Evolutionary conservation across 1,284 basidiomycete species (phyloP), one percentile per base, ranked within the genome.

Genomic region (Ganoderma lingzhi): DNA sequence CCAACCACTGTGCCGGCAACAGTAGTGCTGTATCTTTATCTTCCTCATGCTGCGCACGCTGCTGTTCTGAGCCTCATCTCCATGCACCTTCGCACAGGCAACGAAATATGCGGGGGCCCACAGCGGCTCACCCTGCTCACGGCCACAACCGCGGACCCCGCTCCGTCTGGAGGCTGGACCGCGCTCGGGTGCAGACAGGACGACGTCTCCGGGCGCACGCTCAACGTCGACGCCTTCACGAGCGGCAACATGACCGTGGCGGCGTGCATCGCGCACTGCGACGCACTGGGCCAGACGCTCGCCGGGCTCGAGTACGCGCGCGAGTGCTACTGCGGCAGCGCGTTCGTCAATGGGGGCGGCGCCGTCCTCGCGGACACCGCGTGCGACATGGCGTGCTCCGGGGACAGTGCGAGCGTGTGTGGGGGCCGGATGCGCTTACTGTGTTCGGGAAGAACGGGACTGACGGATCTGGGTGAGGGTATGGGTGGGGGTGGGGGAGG

Each of bases 251-350:
- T 76, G 75, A 77, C 76, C 48, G 61, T 72, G 69, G 70, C 55
- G 32, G 30, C 32, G 55, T 77, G 76, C 72, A 59, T 73, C 61
- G 56, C 72, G 55, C 70, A 70, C 66, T 77, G 76, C 71, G 69
- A 63, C 45, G 35, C 59, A 32, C 70, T 51, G 62, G 76, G 76
- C 32, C 75, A 73, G 71, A 56, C 69, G 42, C 64, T 76, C 35
- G 75, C 76, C 44, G 76, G 76, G 32, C 62, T 75, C 58, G 76
- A 77, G 73, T 77, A 72, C 72, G 66, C 72, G 61, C 64, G 68
- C 59, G 76, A 77, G 71, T 77, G 76, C 73, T 77, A 77, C 73
- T 77, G 76, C 69, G 76, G 76, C 48, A 69, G 66, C 73, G 55
- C 63, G 51, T 71, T 75, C 73, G 62, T 56, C 44, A 76, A 74